Evolutionary conservation across 2,329 filamentous ascomycete species (phyloP).

Genomic region (Diaporthe eres): DNA sequence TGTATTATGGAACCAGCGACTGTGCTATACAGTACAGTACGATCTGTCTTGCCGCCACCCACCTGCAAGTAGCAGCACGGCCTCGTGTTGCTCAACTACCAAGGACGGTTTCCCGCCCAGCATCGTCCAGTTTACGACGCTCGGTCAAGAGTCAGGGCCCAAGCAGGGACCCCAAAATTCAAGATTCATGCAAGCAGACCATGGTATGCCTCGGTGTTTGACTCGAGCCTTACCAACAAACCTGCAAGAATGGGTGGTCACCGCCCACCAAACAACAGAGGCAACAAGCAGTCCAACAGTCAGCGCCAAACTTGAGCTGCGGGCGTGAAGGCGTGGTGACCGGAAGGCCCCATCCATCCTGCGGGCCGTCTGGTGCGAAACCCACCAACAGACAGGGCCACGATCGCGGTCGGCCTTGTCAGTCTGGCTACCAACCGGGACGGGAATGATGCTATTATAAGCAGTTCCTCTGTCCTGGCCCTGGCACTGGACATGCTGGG

Average conservation of each 20-base stretch:
- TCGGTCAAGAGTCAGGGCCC: slow-evolving; percentile 20
- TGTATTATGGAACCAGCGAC: not conserved
- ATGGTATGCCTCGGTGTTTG: not conserved
- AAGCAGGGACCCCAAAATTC: not conserved
- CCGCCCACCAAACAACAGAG: not conserved
- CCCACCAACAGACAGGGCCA: slow-evolving; percentile 7
- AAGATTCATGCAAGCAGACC: slow-evolving; percentile 29
- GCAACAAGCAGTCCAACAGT: not conserved
- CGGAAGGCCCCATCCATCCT: slow-evolving; percentile 8
- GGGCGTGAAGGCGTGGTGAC: not conserved
- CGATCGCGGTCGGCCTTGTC: slow-evolving; percentile 21
- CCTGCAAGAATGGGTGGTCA: not conserved
- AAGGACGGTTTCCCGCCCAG: not conserved
- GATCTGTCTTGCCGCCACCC: not conserved
- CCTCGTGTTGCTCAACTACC: not conserved
- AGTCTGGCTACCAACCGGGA: slow-evolving; percentile 5
- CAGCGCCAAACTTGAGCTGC: slow-evolving; percentile 11
- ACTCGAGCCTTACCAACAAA: not conserved
- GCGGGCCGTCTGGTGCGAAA: not conserved
- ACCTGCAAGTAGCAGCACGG: not conserved
- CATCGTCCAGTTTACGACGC: not conserved
- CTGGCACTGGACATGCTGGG: not conserved
- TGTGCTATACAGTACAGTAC: not conserved
- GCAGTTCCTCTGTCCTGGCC: not conserved
- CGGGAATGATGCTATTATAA: slow-evolving; percentile 13